Percentiles rank a stretch among this genome's conserved stretches.
phyloP scores from a whole-genome alignment of 495 filamentous ascomycete genomes.

The Lophium mytilinum region DNA sequence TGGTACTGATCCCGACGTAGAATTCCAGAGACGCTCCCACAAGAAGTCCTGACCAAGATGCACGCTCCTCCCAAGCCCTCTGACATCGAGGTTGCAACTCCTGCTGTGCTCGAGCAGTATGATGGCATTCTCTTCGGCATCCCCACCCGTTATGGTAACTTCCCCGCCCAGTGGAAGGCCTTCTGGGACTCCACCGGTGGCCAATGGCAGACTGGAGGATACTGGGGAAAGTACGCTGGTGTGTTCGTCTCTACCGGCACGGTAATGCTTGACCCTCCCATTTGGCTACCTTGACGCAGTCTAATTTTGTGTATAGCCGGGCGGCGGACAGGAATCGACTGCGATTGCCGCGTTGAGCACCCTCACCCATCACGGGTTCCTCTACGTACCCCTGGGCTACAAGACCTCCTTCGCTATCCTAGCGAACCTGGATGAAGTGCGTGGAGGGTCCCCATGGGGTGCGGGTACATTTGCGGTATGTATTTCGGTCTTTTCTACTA shows the following conservation, averaged over 20 bases:
- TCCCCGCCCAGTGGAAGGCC: constrained; percentile 91
- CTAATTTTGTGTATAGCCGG: constrained; percentile 32
- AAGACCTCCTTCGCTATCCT: constrained; percentile 64
- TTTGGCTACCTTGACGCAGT: neutral
- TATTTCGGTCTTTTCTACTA: neutral
- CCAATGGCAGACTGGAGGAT: constrained; percentile 55
- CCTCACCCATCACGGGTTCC: constrained; percentile 84
- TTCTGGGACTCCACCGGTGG: constrained; percentile 80
- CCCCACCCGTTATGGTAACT: constrained; percentile 97
- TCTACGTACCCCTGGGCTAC: constrained; percentile 93
- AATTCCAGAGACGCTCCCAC: constrained; percentile 75
- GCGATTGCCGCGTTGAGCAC: constrained; percentile 77
- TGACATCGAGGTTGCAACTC: constrained; percentile 55
- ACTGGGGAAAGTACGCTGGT: constrained; percentile 86
- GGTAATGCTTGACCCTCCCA: neutral
- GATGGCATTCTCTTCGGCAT: constrained; percentile 93
- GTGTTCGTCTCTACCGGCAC: constrained; percentile 81
- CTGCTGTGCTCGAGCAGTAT: constrained; percentile 62
- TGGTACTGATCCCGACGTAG: constrained; percentile 22
- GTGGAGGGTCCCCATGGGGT: constrained; percentile 86
- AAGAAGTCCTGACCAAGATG: constrained; percentile 82
- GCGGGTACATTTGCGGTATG: constrained; percentile 84
- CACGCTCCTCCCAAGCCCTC: constrained; percentile 70
- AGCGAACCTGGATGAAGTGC: constrained; percentile 62
- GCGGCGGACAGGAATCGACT: constrained; percentile 92